Base-by-base conservation (phyloP, 2,329 filamentous ascomycete species). In the Cadophora luteo-olivacea region DNA sequence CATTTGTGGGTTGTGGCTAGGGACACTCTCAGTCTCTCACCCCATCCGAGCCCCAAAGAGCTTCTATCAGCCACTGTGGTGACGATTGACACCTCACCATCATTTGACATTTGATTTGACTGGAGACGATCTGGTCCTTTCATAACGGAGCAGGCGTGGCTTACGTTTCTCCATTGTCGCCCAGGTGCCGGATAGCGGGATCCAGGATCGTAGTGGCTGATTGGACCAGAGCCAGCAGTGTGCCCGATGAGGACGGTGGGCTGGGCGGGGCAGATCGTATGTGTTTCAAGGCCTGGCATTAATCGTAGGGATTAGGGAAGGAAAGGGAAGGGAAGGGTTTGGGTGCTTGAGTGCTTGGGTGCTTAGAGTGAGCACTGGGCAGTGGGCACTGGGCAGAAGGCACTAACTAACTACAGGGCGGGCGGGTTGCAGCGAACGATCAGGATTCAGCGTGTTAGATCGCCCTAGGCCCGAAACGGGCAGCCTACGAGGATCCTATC, bases 241-340 rank as follows among this genome's bases (percentile, higher is more conserved):
- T 33, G 22, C 29, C 38, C 58, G 25, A 45, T 61, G 22, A 29
- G 24, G 66, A 54, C 49, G 48, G 22, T 51, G n/a, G 48, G 48
- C 38, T 64, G 64, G 70, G 64, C 61, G 48, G 63, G 41, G 63
- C 58, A 69, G 68, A 69, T 69, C 66, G 60, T 62, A 62, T 62
- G 66, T 71, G 71, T 72, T 72, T 73, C 69, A 74, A 66, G 60
- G 54, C 65, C 62, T 60, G 72, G 66, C 64, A 63, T 71, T 70
- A 68, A 22, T 45, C 11, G 45, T 49, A 49, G 45, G 45, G 45
- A 49, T 49, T 49, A 49, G n/a, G 45, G 45, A 49, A 49, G 45
- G 45, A 8, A 3, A 16, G 6, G 41, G 41, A 41, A 41, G 38
- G 8, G 5, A 11, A 12, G 14, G 4, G 8, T 9, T 38, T 9